Base-by-base conservation (phyloP, 2,329 filamentous ascomycete genomes). In the Calonectria pauciramosa region DNA sequence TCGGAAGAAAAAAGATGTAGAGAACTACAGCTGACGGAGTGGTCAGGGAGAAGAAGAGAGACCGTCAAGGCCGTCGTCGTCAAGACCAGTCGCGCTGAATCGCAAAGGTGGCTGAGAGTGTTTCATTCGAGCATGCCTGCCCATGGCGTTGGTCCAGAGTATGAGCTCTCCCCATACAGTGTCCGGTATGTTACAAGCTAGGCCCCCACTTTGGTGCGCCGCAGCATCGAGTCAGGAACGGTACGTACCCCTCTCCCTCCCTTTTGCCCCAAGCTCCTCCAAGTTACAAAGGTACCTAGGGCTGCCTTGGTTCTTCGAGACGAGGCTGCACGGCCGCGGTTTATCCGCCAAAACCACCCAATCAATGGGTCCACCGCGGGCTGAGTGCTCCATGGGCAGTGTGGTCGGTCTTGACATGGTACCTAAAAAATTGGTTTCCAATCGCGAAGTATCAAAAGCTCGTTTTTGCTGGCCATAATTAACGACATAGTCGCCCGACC, bases 361-460 rank as follows among this genome's bases (percentile, higher is more conserved):
- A 72, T 76, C 73, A 75, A 71, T 73, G 51, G 56, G 69, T 71
- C 74, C 70, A 75, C 63, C 74, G 44, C 68, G 63, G 70, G 51
- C 32, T 36, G 80, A 80, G 77, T 73, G 68, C 44, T 75, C 80
- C 76, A 81, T 80, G 78, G 79, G 78, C 75, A 74, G 71, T 73
- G 75, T 16, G 28, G 70, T 41, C 60, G 51, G 65, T 72, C 71
- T 56, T 68, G 63, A 60, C 68, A 76, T 73, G 65, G 70, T 64
- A 71, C 80, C 79, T 80, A 81, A 81, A 81, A 81, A 80, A 79
- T 81, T 77, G 79, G 77, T 78, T 80, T 72, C 75, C 72, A 76
- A 78, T 79, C 70, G 78, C 80, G 75, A 80, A 75, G 72, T 75
- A 75, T 78, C 49, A 70, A 77, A 78, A 80, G 80, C 77, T 78